Base-by-base conservation (phyloP, 345 rosid species). In the Heritiera fomes region DNA sequence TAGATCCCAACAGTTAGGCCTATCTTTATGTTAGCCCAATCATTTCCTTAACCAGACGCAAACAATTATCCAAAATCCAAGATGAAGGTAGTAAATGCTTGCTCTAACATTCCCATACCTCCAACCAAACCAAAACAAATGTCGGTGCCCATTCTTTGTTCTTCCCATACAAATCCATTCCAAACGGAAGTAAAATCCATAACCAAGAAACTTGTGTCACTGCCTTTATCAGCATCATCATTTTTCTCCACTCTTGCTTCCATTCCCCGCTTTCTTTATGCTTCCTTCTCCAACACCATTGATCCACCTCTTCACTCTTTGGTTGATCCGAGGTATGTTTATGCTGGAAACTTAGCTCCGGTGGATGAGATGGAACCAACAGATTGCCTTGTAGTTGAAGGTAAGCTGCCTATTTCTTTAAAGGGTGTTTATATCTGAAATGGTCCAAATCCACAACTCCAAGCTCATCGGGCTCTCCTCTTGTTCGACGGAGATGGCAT, bases 401-500 rank as follows among this genome's bases (percentile, higher is more conserved):
- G 85, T 0, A 28, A 76, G 65, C 58, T 83, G 1, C 80, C 85
- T 5, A 0, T 6, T 0, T 75, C 71, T 58, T 38, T 72, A 3
- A 58, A 67, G 8, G 84, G 81, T 7, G 58, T 50, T 4, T 77
- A 77, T 5, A 46, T 81, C 55, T 55, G 82, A 71, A 82, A 82
- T 6, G 85, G 82, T 15, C 58, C 82, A 0, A 83, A 83, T 18
- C 80, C 80, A 0, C 80, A 79, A 17, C 53, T 71, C 32, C 73
- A 50, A 40, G 60, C 77, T 6, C 10, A 10, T 0, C 50, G 82
- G 3, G 80, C 85, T 49, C 77, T 71, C 78, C 85, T 76, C 61
- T 71, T 73, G 18, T 76, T 79, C 20, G 83, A 80, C 47, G 85
- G 83, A 0, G 85, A 83, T 10, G 84, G 84, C 8, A 81, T 81